These are phyloP conservation scores for Hypoxylon sp. DNA, from an alignment of 2,329 filamentous ascomycete species.

Conservation along the genomic window DNA sequence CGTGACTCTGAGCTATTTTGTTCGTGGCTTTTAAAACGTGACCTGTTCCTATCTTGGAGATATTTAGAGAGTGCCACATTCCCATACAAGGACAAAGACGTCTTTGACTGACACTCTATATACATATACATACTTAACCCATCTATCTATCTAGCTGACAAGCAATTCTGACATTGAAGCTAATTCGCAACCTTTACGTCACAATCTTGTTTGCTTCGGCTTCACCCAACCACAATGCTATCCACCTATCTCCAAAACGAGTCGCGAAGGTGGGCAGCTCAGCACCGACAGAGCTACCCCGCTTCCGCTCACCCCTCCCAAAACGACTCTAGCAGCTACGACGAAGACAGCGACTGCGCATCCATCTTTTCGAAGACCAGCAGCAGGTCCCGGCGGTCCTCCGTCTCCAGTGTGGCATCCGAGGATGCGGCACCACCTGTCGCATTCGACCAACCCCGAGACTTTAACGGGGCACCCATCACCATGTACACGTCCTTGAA, in stretches of 20 bases:
- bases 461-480: conserved; percentile 49
- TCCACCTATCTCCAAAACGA: conserved; percentile 50
- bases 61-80: conserved; percentile 25
- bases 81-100: conserved; percentile 16
- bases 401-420: conserved; percentile 49
- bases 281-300: conserved; percentile 41
- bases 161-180: conserved; percentile 17
- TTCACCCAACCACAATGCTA: conserved; percentile 43
- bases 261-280: conserved; percentile 47
- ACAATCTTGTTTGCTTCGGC: conserved; percentile 15
- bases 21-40: conserved; percentile 33
- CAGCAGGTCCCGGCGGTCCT: conserved; percentile 48
- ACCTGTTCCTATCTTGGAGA: conserved; percentile 19
- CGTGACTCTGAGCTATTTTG: conserved; percentile 42
- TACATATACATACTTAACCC: conserved; percentile 2
- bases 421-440: conserved; percentile 37
- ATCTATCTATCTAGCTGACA: conserved; percentile 12
- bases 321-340: conserved; percentile 31
- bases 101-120: conserved; percentile 6
- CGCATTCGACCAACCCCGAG: conserved; percentile 45
- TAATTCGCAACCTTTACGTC: conserved; percentile 33
- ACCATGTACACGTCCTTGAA: conserved; percentile 54
- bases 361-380: conserved; percentile 47
- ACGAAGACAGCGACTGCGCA: conserved; percentile 37
- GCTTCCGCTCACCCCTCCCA: conserved; percentile 29